Conservation (phyloP, 2,329 filamentous ascomycete genomes). For the Emmonsia crescens region DNA sequence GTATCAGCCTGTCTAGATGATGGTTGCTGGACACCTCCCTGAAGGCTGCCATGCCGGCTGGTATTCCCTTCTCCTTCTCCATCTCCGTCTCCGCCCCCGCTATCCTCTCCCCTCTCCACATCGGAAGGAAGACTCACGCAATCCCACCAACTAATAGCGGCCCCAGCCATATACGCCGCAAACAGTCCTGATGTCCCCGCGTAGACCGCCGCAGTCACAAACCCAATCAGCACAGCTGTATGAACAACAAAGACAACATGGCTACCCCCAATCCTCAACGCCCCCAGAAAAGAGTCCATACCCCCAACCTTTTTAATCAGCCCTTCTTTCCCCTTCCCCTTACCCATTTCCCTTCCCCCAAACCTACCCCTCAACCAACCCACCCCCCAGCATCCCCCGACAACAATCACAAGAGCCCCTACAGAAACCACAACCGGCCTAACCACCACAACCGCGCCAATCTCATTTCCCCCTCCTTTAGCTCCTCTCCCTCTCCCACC, state of each 20-base stretch:
- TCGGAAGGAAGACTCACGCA: background rate
- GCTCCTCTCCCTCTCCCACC: conserved; percentile 21
- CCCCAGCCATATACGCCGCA: conserved; percentile 48
- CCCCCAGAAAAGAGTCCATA: too few species aligned
- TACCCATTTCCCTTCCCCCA: conserved; percentile 6
- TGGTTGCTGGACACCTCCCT: too few species aligned
- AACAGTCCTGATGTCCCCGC: conserved; percentile 47
- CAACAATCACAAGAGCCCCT: conserved; percentile 60
- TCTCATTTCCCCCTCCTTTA: background rate
- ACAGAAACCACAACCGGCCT: conserved; percentile 42
- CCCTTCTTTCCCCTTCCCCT: conserved; percentile 19
- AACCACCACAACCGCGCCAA: conserved; percentile 31
- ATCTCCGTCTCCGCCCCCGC: too few species aligned
- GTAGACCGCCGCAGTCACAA: conserved; percentile 42
- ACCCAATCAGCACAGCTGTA: conserved; percentile 34
- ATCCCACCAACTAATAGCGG: conserved; percentile 42
- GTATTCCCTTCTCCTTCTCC: background rate
- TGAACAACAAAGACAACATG: conserved; percentile 33
- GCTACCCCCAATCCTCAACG: conserved; percentile 18
- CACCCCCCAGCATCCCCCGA: conserved; percentile 69
- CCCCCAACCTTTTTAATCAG: conserved; percentile 23
- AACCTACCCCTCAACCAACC: conserved; percentile 45
- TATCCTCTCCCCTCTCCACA: background rate
- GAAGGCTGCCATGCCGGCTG: too few species aligned
- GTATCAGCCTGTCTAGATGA: background rate